Evolutionary conservation across 257 asterid species (phyloP).

Genomic region (Plantago major): DNA sequence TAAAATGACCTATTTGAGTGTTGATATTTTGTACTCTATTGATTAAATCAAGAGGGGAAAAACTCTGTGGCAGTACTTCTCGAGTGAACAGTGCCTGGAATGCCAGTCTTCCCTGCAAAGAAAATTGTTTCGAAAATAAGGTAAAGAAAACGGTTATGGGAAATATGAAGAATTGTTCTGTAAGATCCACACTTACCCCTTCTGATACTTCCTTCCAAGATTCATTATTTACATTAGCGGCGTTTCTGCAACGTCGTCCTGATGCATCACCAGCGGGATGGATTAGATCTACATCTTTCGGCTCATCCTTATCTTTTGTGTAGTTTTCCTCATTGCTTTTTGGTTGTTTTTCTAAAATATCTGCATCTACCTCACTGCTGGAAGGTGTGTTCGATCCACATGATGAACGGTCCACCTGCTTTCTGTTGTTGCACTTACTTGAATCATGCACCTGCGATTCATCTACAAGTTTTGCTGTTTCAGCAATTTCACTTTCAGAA

Average conservation of each 20-base stretch:
- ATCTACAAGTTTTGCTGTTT: slow-evolving; percentile 32
- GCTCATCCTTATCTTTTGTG: slow-evolving; percentile 39
- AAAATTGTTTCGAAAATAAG: slow-evolving; percentile 17
- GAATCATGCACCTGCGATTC: slow-evolving; percentile 37
- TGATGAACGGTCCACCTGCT: slow-evolving; percentile 86
- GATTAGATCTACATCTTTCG: slow-evolving; percentile 36
- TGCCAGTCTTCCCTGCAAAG: slow-evolving; percentile 80
- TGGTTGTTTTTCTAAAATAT: slow-evolving; percentile 56
- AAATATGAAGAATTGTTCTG: not conserved
- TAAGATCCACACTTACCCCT: slow-evolving; percentile 48
- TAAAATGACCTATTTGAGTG: slow-evolving; percentile 25
- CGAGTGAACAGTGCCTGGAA: slow-evolving; percentile 87
- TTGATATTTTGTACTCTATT: slow-evolving; percentile 28
- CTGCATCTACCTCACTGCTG: slow-evolving; percentile 86
- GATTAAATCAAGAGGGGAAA: slow-evolving; percentile 54
- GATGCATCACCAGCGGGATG: slow-evolving; percentile 46
- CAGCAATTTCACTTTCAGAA: slow-evolving; percentile 14
- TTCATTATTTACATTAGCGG: slow-evolving; percentile 38
- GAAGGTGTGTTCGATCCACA: slow-evolving; percentile 99
- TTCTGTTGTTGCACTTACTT: slow-evolving; percentile 52
- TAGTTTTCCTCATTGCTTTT: slow-evolving; percentile 47
- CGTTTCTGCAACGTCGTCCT: slow-evolving; percentile 62
- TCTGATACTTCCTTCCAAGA: slow-evolving; percentile 93
- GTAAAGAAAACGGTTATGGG: slow-evolving; percentile 3
- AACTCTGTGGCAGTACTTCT: slow-evolving; percentile 84